Evolutionary conservation across 352 stramenopile species (phyloP), one percentile per base, ranked within the genome.

Genomic region (Globisporangium megalacanthum): DNA sequence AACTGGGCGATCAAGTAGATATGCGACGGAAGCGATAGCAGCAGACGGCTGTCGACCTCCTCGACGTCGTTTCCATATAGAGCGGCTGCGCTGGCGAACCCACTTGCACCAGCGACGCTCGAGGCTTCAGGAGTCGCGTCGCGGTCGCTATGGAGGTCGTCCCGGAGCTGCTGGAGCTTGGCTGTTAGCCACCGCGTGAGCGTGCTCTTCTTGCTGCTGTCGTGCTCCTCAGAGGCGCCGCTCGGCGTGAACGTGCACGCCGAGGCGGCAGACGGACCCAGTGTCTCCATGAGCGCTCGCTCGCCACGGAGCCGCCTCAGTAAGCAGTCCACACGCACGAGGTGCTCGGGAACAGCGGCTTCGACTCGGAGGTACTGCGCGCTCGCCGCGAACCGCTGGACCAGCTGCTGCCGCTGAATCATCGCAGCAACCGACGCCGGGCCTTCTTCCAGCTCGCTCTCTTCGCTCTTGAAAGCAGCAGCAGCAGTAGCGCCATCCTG

Each of bases 221-320:
- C 61, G 1, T 66, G 48, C 10, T 42, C 55, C 33, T 52, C 41
- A 0, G 19, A 56, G 4, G 54, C 22, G 15, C 11, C 31, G n/a
- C 49, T 58, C 6, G 63, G 8, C 3, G 52, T 52, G 42, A 80
- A 77, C 3, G 64, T 63, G 50, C 72, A 76, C 52, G 52, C 51
- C 5, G 29, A 31, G 7, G 35, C 14, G 3, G 25, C 25, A 5
- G 35, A 5, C 1, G 50, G 2, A 25, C 36, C 42, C 22, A 54
- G 51, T 14, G 35, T 59, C 44, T 53, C 41, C 51, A 58, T 76
- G 6, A 81, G 58, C 36, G 52, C 60, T 52, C 61, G 60, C 47
- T 82, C 74, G 41, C 78, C 77, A 1, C 70, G 65, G 8, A 82
- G 55, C n/a, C 33, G 54, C 46, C 67, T 51, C 1, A 84, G 45